Percentiles rank a stretch among this genome's conserved stretches.
These are phyloP conservation scores for Leucogyrophana mollusca DNA, from an alignment of 768 basidiomycete genomes.

Conservation along the genomic window DNA sequence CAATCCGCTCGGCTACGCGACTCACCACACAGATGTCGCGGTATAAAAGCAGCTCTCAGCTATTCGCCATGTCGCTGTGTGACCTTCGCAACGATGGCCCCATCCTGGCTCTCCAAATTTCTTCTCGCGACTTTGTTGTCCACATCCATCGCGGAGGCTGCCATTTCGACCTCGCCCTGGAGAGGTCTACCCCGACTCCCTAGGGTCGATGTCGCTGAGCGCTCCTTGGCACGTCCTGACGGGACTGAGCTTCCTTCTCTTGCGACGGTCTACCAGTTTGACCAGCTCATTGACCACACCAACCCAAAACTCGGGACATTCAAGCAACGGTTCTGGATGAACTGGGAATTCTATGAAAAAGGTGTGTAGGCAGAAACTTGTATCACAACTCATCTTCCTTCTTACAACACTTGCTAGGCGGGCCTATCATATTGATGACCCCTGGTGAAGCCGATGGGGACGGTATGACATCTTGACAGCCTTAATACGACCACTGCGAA, in stretches of 20 bases:
- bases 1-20: too few species aligned
- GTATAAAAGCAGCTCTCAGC: too few species aligned
- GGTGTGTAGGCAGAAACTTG: constrained; percentile 26
- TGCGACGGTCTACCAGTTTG: constrained; percentile 27
- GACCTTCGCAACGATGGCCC: not conserved
- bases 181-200: constrained; percentile 18
- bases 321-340: constrained; percentile 71
- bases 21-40: too few species aligned
- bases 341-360: constrained; percentile 62
- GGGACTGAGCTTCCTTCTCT: constrained; percentile 24
- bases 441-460: constrained; percentile 65
- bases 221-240: constrained; percentile 11
- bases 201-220: constrained; percentile 9
- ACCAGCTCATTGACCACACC: constrained; percentile 42
- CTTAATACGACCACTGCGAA: too few species aligned
- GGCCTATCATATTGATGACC: constrained; percentile 36
- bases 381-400: constrained; percentile 38
- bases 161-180: constrained; percentile 15
- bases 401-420: constrained; percentile 31
- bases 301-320: constrained; percentile 68
- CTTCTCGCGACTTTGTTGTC: not conserved
- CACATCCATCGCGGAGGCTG: constrained; percentile 16
- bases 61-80: too few species aligned
- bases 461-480: constrained; percentile 15
- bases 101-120: not conserved